Evolutionary conservation across 805 yeast genomes (phyloP).

Genomic region (Hanseniaspora guilliermondii): DNA sequence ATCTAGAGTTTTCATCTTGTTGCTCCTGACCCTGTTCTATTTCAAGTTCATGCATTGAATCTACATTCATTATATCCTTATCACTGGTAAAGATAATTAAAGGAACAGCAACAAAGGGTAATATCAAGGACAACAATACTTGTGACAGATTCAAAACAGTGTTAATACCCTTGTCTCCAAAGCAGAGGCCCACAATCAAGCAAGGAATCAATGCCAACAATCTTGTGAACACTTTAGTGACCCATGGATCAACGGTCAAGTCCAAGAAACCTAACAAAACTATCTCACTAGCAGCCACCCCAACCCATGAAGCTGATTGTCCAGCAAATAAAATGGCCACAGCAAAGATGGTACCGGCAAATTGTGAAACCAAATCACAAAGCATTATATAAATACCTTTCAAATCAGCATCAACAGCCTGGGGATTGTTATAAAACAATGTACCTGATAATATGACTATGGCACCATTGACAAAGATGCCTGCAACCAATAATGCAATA

Average conservation of each 20-base stretch:
- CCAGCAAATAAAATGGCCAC: constrained; percentile 80
- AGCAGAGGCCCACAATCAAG: constrained; percentile 51
- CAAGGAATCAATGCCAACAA: constrained; percentile 65
- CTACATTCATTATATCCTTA: constrained; percentile 51
- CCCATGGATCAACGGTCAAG: constrained; percentile 73
- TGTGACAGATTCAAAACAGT: constrained; percentile 67
- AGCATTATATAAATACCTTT: constrained; percentile 67
- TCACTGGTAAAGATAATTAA: constrained; percentile 68
- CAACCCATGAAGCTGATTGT: constrained; percentile 90
- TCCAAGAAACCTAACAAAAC: constrained; percentile 79
- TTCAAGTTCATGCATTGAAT: constrained; percentile 10
- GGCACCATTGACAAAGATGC: constrained; percentile 84
- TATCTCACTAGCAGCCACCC: constrained; percentile 88
- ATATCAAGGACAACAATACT: constrained; percentile 64
- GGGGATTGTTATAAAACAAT: constrained; percentile 53
- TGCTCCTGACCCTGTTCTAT: constrained; percentile 10
- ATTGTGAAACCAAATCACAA: constrained; percentile 56
- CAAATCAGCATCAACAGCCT: constrained; percentile 66
- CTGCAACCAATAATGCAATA: constrained; percentile 71
- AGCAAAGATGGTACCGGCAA: constrained; percentile 84
- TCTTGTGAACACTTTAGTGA: constrained; percentile 67
- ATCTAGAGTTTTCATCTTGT: neutral
- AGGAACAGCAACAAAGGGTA: constrained; percentile 85
- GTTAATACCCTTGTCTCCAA: constrained; percentile 75
- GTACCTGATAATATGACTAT: constrained; percentile 87